Evolutionary conservation across 176 grass and related monocot genomes (phyloP).

Genomic region (Thinopyrum elongatum): DNA sequence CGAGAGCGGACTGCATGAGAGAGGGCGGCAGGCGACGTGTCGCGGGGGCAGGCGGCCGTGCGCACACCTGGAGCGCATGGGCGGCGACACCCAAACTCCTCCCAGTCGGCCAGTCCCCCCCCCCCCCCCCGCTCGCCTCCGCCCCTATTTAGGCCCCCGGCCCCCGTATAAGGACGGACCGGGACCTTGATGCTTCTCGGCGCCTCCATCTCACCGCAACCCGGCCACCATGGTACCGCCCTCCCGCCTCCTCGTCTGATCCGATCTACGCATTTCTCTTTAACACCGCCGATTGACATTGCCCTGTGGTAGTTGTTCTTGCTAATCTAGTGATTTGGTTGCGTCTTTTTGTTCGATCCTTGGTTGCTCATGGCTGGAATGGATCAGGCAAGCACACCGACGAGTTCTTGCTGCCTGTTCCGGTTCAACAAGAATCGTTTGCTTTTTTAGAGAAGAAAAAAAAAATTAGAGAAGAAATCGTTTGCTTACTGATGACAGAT

Average conservation of each 20-base stretch:
- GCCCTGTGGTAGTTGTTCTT: not conserved
- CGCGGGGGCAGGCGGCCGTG: not conserved
- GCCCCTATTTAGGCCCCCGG: not conserved
- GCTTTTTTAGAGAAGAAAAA: too few species aligned
- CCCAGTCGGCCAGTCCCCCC: not conserved
- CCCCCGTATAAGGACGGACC: not conserved
- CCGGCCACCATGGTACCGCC: constrained; percentile 29
- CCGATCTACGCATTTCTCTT: not conserved
- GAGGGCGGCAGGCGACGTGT: constrained; percentile 39
- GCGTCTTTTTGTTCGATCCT: not conserved
- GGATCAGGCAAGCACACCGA: not conserved
- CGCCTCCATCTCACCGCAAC: not conserved
- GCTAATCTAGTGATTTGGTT: not conserved
- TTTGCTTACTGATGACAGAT: not conserved
- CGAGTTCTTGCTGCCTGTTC: not conserved
- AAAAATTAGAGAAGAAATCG: not conserved
- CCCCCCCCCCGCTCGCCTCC: not conserved
- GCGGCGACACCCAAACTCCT: constrained; percentile 27
- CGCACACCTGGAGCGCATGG: constrained; percentile 27
- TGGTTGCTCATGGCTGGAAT: not conserved
- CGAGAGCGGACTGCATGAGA: not conserved
- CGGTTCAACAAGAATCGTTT: not conserved
- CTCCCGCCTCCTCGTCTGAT: not conserved
- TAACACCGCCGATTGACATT: not conserved
- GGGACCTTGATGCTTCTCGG: not conserved